A percentile compares a stretch with the other conserved stretches of the same genome.
These are phyloP conservation scores for Turritis glabra DNA, from an alignment of 345 rosid species.

Conservation along the genomic window DNA sequence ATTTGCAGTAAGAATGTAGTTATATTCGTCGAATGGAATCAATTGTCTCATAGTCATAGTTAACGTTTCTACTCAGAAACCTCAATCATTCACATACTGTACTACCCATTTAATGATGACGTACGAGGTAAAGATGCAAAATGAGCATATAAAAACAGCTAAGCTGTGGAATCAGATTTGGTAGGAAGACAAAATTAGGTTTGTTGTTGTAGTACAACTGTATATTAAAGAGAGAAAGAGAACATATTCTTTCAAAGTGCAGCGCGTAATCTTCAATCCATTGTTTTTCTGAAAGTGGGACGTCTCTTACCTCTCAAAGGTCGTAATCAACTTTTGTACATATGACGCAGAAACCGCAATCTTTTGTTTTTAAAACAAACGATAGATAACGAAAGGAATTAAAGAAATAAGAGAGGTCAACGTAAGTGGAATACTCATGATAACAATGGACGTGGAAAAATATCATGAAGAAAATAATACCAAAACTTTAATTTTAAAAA, in stretches of 20 bases:
- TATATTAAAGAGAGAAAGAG: conserved; percentile 10
- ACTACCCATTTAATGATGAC: conserved; percentile 2
- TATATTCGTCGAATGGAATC: neutral
- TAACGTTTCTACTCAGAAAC: neutral
- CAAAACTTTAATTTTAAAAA: neutral
- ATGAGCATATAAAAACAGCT: conserved; percentile 12
- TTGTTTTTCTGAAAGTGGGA: conserved; percentile 14
- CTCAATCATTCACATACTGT: conserved; percentile 9
- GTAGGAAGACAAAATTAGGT: conserved; percentile 31
- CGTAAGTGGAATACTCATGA: conserved; percentile 30
- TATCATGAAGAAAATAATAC: neutral
- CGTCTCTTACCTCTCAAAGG: conserved; percentile 37
- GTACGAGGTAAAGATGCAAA: conserved; percentile 21
- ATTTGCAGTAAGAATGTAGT: neutral
- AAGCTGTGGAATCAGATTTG: conserved; percentile 30
- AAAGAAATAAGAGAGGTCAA: conserved; percentile 24
- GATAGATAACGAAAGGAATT: conserved; percentile 33
- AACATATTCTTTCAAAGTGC: conserved; percentile 28
- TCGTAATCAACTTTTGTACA: conserved; percentile 28
- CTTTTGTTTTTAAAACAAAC: conserved; percentile 18
- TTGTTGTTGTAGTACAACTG: conserved; percentile 8
- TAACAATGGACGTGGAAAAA: conserved; percentile 29
- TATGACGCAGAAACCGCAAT: conserved; percentile 37
- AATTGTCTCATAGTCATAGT: neutral
- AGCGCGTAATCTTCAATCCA: conserved; percentile 1